phyloP scores from a whole-genome alignment of 140 eudicot genomes.

The Anethum foeniculum region DNA sequence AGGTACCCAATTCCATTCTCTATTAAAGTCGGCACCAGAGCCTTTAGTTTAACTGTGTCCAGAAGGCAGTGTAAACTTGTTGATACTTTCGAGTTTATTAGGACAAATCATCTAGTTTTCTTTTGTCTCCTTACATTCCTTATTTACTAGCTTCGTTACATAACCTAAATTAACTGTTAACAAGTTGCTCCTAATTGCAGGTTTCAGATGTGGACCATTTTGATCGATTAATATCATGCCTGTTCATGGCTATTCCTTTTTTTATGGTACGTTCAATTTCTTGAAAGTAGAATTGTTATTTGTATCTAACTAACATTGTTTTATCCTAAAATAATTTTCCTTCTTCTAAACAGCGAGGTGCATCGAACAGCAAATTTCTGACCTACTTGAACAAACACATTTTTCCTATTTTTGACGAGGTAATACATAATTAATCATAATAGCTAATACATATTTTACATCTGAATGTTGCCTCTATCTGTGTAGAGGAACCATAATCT shows the following conservation, averaged over 20 bases:
- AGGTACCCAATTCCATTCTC: background rate
- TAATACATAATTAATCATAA: slow-evolving; percentile 17
- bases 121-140: background rate
- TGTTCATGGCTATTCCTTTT: slow-evolving; percentile 82
- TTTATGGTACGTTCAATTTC: slow-evolving; percentile 39
- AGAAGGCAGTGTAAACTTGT: background rate
- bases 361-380: slow-evolving; percentile 87
- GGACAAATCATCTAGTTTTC: background rate
- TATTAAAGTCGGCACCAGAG: background rate
- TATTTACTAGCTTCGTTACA: background rate
- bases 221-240: slow-evolving; percentile 80
- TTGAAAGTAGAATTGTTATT: slow-evolving; percentile 9
- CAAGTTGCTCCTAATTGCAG: slow-evolving; percentile 35
- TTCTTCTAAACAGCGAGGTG: slow-evolving; percentile 67
- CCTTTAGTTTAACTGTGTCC: background rate
- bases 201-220: slow-evolving; percentile 77
- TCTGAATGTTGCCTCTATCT: background rate
- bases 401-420: slow-evolving; percentile 81
- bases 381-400: slow-evolving; percentile 77
- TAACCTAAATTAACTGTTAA: slow-evolving; percentile 11
- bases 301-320: background rate
- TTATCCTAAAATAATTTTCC: slow-evolving; percentile 11
- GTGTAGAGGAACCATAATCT: background rate
- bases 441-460: background rate
- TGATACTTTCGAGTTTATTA: background rate